phyloP scores from a whole-genome alignment of 305 asterid genomes.

The Solanum aculeatissimum region DNA sequence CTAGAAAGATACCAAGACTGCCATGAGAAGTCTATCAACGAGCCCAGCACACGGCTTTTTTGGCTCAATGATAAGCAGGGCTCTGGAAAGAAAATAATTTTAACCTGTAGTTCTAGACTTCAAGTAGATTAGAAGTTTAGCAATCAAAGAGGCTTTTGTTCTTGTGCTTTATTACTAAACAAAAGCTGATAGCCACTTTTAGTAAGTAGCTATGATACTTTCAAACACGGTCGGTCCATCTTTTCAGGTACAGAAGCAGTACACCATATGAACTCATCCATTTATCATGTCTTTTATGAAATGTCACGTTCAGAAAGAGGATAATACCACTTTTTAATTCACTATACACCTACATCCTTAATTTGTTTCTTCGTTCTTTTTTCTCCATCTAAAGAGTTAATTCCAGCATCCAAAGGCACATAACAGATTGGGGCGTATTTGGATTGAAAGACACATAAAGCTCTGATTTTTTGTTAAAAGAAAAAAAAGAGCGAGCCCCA shows the following conservation, averaged over 20 bases:
- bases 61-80: not conserved
- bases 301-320: not conserved
- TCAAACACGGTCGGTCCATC: not conserved
- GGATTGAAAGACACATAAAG: not conserved
- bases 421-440: not conserved
- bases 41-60: not conserved
- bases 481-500: constrained; percentile 1
- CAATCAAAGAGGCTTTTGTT: not conserved
- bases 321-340: not conserved
- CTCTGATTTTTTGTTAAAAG: not conserved
- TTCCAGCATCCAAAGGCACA: not conserved
- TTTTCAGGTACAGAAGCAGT: not conserved
- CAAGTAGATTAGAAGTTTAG: not conserved
- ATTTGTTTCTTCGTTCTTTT: not conserved
- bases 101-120: not conserved
- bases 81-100: not conserved
- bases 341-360: not conserved
- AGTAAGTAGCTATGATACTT: not conserved
- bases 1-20: not conserved
- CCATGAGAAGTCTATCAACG: not conserved
- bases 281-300: not conserved
- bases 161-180: not conserved
- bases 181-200: not conserved
- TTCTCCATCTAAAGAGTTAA: not conserved
- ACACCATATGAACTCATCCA: not conserved